Percentiles rank a stretch among this genome's conserved stretches.
Evolutionary conservation across 345 rosid species (phyloP).

Genomic region (Lepidium didymum): DNA sequence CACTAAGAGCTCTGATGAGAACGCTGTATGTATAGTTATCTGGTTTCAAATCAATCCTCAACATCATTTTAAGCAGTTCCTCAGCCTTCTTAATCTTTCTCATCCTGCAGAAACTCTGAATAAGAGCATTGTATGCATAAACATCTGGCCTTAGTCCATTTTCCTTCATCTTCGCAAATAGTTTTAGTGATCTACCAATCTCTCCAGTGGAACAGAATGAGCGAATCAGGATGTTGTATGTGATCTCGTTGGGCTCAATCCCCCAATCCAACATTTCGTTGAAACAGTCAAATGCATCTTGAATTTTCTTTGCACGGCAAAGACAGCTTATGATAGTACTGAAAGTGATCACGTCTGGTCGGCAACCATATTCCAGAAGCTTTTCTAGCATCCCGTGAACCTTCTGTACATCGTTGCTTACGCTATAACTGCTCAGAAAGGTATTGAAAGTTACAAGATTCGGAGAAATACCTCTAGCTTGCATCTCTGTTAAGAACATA

Average conservation of each 20-base stretch:
- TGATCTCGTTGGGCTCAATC: conserved; percentile 61
- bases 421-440: conserved; percentile 54
- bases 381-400: conserved; percentile 37
- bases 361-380: conserved; percentile 51
- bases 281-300: conserved; percentile 82
- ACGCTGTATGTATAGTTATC: conserved; percentile 52
- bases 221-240: conserved; percentile 60
- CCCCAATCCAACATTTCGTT: conserved; percentile 80
- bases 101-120: conserved; percentile 56
- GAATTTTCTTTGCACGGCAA: conserved; percentile 46
- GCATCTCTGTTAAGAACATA: conserved; percentile 44
- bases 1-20: conserved; percentile 47
- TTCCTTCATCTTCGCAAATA: conserved; percentile 52
- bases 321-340: conserved; percentile 70
- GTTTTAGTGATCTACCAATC: conserved; percentile 42
- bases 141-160: conserved; percentile 54
- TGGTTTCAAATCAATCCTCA: conserved; percentile 50
- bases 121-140: conserved; percentile 57
- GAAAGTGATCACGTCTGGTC: conserved; percentile 78
- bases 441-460: conserved; percentile 79
- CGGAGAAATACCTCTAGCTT: conserved; percentile 46
- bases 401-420: conserved; percentile 38
- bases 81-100: conserved; percentile 50
- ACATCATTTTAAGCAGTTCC: conserved; percentile 47
- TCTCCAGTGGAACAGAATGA: conserved; percentile 51